Base-by-base conservation (phyloP, 805 yeast species). In the Phaffomyces opuntiae region DNA sequence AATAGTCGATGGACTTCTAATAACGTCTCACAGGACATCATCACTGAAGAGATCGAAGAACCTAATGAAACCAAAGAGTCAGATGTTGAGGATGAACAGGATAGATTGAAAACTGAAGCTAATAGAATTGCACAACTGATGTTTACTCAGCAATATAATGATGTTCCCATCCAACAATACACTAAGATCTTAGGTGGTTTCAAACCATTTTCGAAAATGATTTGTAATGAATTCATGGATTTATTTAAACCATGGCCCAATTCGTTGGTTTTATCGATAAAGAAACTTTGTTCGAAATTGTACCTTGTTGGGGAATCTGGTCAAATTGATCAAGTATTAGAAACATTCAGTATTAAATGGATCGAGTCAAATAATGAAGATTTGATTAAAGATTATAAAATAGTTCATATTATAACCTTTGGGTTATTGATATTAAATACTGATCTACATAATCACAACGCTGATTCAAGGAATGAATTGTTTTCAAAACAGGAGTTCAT, bases 301-400 rank as follows among this genome's bases (percentile, higher is more conserved):
- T 83, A 82, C 63, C 72, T 88, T 55, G 78, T 79, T 56, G 96
- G 91, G 7, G 96, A 88, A 64, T 80, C 93, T 3, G 90, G 84
- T 55, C 84, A 83, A 55, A 79, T 87, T 43, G 93, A 87, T 62
- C 73, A 86, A 41, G 74, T 87, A 29, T 66, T 88, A 46, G 81
- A 83, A 38, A 72, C 81, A 4, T 81, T 86, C 57, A 76, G 93
- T 17, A 68, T 69, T 43, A 74, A 81, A 44, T 87, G 90, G 81
- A 66, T 70, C 21, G 60, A 60, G 27, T 74, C 59, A 62, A 66
- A 78, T 68, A 65, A 75, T 71, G 19, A 65, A 54, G 45, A 73
- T 70, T 59, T 71, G 69, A 38, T 80, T 68, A 59, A 73, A 69
- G 59, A 78, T 74, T 57, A 65, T 63, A 45, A 75, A 70, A 56